Conservation (phyloP, 108 stramenopile species). For the Skeletonema costatum region DNA sequence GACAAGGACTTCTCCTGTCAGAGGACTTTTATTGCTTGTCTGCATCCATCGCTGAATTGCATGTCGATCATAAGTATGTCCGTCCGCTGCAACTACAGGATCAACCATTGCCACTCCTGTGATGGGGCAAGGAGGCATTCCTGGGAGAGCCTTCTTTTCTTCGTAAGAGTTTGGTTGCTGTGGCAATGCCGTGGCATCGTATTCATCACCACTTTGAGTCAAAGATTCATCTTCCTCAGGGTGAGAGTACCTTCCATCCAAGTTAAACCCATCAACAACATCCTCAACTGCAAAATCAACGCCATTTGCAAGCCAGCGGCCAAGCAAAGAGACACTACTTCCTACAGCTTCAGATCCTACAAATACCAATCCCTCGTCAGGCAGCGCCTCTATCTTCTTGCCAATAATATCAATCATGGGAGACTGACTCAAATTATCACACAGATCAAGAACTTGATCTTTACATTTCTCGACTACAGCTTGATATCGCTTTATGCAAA, state of each 20-base stretch:
- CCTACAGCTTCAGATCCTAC: slow-evolving; percentile 56
- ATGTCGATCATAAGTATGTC: slow-evolving; percentile 93
- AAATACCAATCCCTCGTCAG: slow-evolving; percentile 71
- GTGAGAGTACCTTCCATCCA: slow-evolving; percentile 74
- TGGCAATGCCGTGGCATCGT: neutral
- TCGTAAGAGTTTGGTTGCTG: neutral
- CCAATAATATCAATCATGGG: slow-evolving; percentile 60
- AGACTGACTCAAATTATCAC: slow-evolving; percentile 66
- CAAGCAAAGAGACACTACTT: slow-evolving; percentile 51
- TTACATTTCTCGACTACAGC: slow-evolving; percentile 61
- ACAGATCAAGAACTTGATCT: slow-evolving; percentile 61
- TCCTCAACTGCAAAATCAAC: slow-evolving; percentile 63
- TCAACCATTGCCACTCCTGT: slow-evolving; percentile 89
- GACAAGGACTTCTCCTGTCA: slow-evolving; percentile 77
- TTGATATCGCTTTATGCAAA: slow-evolving; percentile 70
- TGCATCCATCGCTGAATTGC: slow-evolving; percentile 89
- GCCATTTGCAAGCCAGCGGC: slow-evolving; percentile 77
- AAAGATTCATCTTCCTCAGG: slow-evolving; percentile 25
- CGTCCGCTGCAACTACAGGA: slow-evolving; percentile 92
- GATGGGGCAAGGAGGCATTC: slow-evolving; percentile 93
- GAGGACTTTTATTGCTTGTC: slow-evolving; percentile 76
- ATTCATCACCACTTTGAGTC: neutral
- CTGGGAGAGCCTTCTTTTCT: slow-evolving; percentile 55
- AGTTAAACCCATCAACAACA: slow-evolving; percentile 70
- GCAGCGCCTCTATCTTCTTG: slow-evolving; percentile 57